These are phyloP conservation scores for Aspergillus cristatus DNA, from an alignment of 495 filamentous ascomycete species.

Conservation along the genomic window DNA sequence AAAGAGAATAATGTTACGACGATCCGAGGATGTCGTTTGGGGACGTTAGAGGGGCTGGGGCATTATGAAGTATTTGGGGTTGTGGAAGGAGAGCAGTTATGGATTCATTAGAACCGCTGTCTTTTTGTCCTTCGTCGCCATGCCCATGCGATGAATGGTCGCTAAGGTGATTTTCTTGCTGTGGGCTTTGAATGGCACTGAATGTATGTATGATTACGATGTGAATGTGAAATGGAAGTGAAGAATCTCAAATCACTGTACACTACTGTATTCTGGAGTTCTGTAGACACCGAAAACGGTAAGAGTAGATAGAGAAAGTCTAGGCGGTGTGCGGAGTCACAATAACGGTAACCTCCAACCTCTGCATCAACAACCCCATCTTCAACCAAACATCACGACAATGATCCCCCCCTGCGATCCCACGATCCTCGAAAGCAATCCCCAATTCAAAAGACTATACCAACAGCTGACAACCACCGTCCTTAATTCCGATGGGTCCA, in stretches of 20 bases:
- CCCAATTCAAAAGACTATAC: slow-evolving; percentile 56
- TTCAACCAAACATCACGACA: slow-evolving; percentile 9
- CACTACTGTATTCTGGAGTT: slow-evolving; percentile 11
- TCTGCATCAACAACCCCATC: too few species aligned
- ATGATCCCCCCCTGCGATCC: slow-evolving; percentile 63
- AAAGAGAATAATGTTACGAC: neutral
- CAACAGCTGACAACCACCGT: slow-evolving; percentile 47
- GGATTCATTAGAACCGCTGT: too few species aligned
- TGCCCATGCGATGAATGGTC: too few species aligned
- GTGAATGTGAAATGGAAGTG: slow-evolving; percentile 32
- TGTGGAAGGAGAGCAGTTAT: too few species aligned
- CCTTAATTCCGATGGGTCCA: slow-evolving; percentile 55
- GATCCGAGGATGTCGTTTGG: neutral
- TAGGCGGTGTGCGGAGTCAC: slow-evolving; percentile 14
- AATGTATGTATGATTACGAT: slow-evolving; percentile 40
- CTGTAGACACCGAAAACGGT: too few species aligned
- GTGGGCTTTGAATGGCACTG: slow-evolving; percentile 8
- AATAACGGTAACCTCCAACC: too few species aligned
- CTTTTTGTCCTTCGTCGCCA: too few species aligned
- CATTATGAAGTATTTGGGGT: too few species aligned
- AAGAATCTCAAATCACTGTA: slow-evolving; percentile 7
- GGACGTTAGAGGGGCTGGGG: slow-evolving; percentile 3
- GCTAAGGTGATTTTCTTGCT: too few species aligned
- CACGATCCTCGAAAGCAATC: slow-evolving; percentile 50
- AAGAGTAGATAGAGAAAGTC: neutral